Base-by-base conservation (phyloP, 768 basidiomycete species). In the Amanita thiersii region DNA sequence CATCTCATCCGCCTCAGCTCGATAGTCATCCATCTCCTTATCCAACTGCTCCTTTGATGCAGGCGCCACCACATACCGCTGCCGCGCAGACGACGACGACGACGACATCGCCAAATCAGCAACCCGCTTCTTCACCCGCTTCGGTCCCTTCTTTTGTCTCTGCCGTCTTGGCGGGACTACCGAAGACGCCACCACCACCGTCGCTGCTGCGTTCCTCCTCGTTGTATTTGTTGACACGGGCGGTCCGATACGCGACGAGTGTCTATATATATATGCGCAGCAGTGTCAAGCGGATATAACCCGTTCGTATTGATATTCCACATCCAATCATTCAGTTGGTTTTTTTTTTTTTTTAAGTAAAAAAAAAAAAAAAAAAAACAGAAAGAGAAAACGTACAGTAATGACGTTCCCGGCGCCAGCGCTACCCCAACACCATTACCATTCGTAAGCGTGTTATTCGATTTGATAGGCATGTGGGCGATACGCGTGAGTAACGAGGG, bases 21-120 rank as follows among this genome's bases (percentile, higher is more conserved):
- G 71, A 48, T 86, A 88, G 37, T 81, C 79, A 43, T 88, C 86
- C 81, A 88, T 86, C 57, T 88, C 85, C 55, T 72, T 68, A 56
- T 88, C 85, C 17, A 88, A 67, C 45, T 86, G 74, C 19, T 70
- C 77, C 5, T 63, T 53, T 0, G 81, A 73, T 10, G 56, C 47
- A 3, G 58, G 44, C 36, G n/a, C n/a, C n/a, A 46, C 44, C 21
- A n/a, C n/a, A n/a, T n/a, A n/a, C n/a, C n/a, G n/a, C n/a, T n/a
- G n/a, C 18, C 31, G 7, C 11, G 40, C 7, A 18, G 11, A 1
- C 34, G 26, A 28, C n/a, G 19, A 35, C 33, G 7, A 6, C 7
- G 43, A 1, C 17, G 4, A 36, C 12, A 14, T 29, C 14, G 29
- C 14, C 9, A 14, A 9, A 30, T 9, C 43, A 3, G 12, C 35